A percentile compares a stretch with the other conserved stretches of the same genome.
phyloP scores from a whole-genome alignment of 768 basidiomycete genomes.

The Clathrus columnatus region DNA sequence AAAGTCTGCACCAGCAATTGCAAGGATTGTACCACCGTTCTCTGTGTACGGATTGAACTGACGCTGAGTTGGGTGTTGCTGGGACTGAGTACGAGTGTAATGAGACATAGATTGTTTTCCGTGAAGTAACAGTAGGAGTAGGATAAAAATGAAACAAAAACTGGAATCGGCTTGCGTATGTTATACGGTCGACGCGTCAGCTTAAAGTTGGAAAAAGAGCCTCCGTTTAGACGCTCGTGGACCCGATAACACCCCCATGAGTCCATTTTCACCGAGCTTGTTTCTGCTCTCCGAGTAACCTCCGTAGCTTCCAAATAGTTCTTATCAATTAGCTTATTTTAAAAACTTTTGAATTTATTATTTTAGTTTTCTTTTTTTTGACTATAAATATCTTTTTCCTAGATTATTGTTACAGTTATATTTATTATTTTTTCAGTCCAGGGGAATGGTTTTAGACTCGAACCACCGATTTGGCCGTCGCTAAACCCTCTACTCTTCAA shows the following conservation, averaged over 20 bases:
- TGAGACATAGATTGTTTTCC: background rate
- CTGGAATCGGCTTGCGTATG: slow-evolving; percentile 1
- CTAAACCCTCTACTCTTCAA: too few relatives aligned
- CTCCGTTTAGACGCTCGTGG: background rate
- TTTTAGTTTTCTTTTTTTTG: background rate
- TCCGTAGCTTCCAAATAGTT: background rate
- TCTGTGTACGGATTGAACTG: slow-evolving; percentile 85
- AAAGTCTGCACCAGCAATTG: slow-evolving; percentile 90
- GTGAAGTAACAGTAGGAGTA: background rate
- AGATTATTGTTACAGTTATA: too few relatives aligned
- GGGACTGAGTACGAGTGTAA: background rate
- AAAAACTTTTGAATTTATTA: background rate
- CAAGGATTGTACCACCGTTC: slow-evolving; percentile 94
- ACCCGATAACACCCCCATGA: background rate
- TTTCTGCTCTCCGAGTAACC: slow-evolving; percentile 7
- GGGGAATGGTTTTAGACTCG: too few relatives aligned
- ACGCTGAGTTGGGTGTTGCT: slow-evolving; percentile 37
- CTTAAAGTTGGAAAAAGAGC: slow-evolving; percentile 1
- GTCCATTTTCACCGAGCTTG: slow-evolving; percentile 11
- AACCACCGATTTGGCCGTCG: too few relatives aligned
- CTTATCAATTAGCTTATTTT: slow-evolving; percentile 7
- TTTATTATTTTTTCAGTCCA: too few relatives aligned
- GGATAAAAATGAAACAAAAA: slow-evolving; percentile 1
- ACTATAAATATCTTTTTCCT: background rate
- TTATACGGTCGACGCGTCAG: slow-evolving; percentile 9